Evolutionary conservation across 306 rosid species (phyloP), one percentile per base, ranked within the genome.

Genomic region (Benincasa hispida): DNA sequence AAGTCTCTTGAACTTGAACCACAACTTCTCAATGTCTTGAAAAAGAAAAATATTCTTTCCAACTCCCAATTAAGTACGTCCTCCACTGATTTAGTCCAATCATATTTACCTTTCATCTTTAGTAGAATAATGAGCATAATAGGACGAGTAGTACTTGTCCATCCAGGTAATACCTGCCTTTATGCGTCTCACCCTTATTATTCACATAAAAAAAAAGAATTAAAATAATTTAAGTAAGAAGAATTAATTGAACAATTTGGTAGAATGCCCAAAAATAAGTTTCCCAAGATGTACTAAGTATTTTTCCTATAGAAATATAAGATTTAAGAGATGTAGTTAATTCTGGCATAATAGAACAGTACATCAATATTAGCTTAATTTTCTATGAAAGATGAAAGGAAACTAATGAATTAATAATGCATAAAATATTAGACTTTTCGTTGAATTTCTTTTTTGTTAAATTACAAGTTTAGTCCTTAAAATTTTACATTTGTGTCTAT

Each of bases 111-210:
- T 54, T 45, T 86, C 57, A 84, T 89, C 78, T 87, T 84, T 73
- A 93, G 79, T 80, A 92, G 77, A 53, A 24, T 76, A 83, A 56
- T 81, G 39, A 91, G 68, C 91, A 91, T 80, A n/a, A n/a, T n/a
- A n/a, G n/a, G n/a, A n/a, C n/a, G n/a, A n/a, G n/a, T n/a, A n/a
- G n/a, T n/a, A n/a, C n/a, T n/a, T n/a, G n/a, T n/a, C n/a, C n/a
- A n/a, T n/a, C n/a, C n/a, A n/a, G n/a, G n/a, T n/a, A n/a, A n/a
- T n/a, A n/a, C n/a, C n/a, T n/a, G n/a, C n/a, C n/a, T n/a, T n/a
- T n/a, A n/a, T n/a, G n/a, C n/a, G n/a, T n/a, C n/a, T n/a, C n/a
- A n/a, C n/a, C n/a, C n/a, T n/a, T n/a, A n/a, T n/a, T n/a, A n/a
- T n/a, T n/a, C n/a, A n/a, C n/a, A n/a, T n/a, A n/a, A n/a, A n/a